Conservation (phyloP, 352 stramenopile species). For the Bremia lactucae region DNA sequence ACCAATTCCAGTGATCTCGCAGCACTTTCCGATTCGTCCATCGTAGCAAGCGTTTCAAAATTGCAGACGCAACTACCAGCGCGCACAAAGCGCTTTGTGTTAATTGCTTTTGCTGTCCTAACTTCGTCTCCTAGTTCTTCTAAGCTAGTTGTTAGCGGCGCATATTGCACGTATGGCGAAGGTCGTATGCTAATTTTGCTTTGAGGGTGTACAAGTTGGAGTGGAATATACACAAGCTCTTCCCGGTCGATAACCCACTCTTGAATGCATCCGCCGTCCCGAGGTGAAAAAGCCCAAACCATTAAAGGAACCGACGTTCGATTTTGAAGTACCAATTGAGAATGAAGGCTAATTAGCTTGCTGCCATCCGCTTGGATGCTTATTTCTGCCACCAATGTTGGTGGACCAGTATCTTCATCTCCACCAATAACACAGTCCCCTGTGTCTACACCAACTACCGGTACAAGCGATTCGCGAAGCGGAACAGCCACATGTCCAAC, state of each 20-base stretch:
- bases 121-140: slow-evolving; percentile 72
- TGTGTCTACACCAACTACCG: slow-evolving; percentile 6
- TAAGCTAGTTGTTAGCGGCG: slow-evolving; percentile 65
- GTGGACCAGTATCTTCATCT: slow-evolving; percentile 53
- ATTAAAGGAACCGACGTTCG: slow-evolving; percentile 79
- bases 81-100: slow-evolving; percentile 75
- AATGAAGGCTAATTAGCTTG: slow-evolving; percentile 83
- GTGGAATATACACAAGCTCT: slow-evolving; percentile 67
- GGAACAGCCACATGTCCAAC: slow-evolving; percentile 79
- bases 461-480: slow-evolving; percentile 36
- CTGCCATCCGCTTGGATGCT: slow-evolving; percentile 80
- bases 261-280: slow-evolving; percentile 56
- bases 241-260: slow-evolving; percentile 83
- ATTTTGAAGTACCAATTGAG: slow-evolving; percentile 80
- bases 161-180: slow-evolving; percentile 79
- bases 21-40: slow-evolving; percentile 52
- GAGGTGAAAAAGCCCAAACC: slow-evolving; percentile 82
- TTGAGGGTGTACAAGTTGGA: slow-evolving; percentile 77
- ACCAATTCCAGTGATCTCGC: slow-evolving; percentile 25
- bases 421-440: slow-evolving; percentile 24
- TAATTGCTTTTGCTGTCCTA: slow-evolving; percentile 52
- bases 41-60: slow-evolving; percentile 66
- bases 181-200: slow-evolving; percentile 83
- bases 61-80: slow-evolving; percentile 70
- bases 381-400: slow-evolving; percentile 78